Evolutionary conservation across 768 basidiomycete genomes (phyloP).

Genomic region (Termitomyces sp.): DNA sequence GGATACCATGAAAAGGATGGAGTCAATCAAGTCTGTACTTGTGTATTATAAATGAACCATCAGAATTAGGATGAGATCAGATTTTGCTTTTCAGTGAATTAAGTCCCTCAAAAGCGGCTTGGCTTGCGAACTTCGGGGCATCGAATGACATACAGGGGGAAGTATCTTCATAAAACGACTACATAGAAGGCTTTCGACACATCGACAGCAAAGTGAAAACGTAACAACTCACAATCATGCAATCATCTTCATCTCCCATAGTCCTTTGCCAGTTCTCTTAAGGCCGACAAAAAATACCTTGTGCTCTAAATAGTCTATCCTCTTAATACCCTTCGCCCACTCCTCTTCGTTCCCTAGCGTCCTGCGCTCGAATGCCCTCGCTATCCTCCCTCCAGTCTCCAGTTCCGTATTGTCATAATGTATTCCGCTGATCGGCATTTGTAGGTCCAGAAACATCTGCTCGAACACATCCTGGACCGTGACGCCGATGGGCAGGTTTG

Average conservation of each 20-base stretch:
- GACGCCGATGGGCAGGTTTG: constrained; percentile 44
- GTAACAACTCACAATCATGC: not conserved
- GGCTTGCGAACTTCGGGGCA: no score
- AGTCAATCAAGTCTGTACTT: not conserved
- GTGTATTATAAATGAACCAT: not conserved
- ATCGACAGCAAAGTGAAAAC: not conserved
- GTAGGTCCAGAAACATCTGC: constrained; percentile 38
- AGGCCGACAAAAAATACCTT: constrained; percentile 50
- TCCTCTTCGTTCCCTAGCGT: constrained; percentile 29
- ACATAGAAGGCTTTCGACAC: no score
- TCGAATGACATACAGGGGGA: no score
- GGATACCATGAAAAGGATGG: no score
- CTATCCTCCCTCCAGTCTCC: constrained; percentile 36
- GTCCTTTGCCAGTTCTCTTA: constrained; percentile 44
- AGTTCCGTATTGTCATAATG: constrained; percentile 56
- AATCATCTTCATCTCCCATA: constrained; percentile 60
- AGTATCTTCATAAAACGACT: no score
- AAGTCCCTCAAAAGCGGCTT: not conserved
- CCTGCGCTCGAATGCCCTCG: constrained; percentile 38
- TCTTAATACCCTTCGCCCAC: constrained; percentile 37
- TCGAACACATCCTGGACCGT: constrained; percentile 51
- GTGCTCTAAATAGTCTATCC: constrained; percentile 57
- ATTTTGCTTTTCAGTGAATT: not conserved
- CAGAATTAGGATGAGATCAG: not conserved
- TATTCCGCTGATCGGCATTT: constrained; percentile 35